Base-by-base conservation (phyloP, 257 asterid genomes). In the Nicotiana attenuata region DNA sequence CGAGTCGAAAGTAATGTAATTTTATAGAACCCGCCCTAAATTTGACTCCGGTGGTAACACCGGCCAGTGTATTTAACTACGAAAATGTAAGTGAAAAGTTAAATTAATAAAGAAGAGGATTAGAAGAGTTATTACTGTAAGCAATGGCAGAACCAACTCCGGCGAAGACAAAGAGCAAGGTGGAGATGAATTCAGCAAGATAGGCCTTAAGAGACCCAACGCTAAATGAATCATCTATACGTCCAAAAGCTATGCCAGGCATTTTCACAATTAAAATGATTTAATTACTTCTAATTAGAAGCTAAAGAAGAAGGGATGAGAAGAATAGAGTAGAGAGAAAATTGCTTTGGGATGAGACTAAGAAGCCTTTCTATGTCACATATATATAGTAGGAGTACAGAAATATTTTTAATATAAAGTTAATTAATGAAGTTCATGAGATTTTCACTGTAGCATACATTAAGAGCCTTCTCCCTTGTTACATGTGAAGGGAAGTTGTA, bases 101-200 rank as follows among this genome's bases (percentile, higher is more conserved):
- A 16, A 85, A 33, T 33, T 33, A 76, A 45, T 65, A 53, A 41
- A 61, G 10, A 68, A 45, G 11, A 28, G 53, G 73, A 76, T 2
- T 22, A 10, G 56, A 56, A 14, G 38, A 78, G 15, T 38, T 35
- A 89, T 80, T 89, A 91, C 98, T 90, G 96, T 65, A 95, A 38
- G 98, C 98, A 20, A 95, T 91, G 93, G 98, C 98, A 69, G 98
- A 95, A 80, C 98, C 98, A 84, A 93, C 97, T 79, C 97, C 97
- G 79, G 98, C 98, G 83, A 94, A 93, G 87, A 94, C 92, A 84
- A 94, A 94, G 82, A 94, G 93, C 90, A 92, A 66, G 55, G 98
- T 94, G 89, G 98, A 94, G 90, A 92, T 94, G 92, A 94, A 93
- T 87, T 94, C 98, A 17, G 98, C 98, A 76, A 93, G 52, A 86